Evolutionary conservation across 345 rosid species (phyloP).

Genomic region (Euphorbia lathyris): DNA sequence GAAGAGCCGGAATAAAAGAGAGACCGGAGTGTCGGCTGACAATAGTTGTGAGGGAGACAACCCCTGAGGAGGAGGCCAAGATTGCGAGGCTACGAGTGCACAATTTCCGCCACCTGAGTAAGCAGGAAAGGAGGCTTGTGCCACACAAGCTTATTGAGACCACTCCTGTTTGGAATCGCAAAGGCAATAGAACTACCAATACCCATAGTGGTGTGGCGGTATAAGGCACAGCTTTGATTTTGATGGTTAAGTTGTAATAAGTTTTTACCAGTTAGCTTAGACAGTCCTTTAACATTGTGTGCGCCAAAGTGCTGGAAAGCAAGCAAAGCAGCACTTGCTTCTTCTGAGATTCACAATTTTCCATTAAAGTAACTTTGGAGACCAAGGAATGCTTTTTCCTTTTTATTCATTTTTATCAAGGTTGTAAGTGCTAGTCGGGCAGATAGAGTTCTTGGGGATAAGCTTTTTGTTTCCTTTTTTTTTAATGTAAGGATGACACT

Average conservation of each 20-base stretch:
- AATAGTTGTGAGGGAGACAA: slow-evolving; percentile 75
- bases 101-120: slow-evolving; percentile 71
- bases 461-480: too few species aligned
- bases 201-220: background rate
- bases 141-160: slow-evolving; percentile 84
- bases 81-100: slow-evolving; percentile 73
- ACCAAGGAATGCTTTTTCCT: too few species aligned
- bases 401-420: too few species aligned
- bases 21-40: slow-evolving; percentile 78
- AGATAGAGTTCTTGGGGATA: too few species aligned
- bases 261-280: background rate
- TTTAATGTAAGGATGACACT: too few species aligned
- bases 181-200: slow-evolving; percentile 29
- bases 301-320: too few species aligned
- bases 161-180: slow-evolving; percentile 80
- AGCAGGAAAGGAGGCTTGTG: slow-evolving; percentile 63
- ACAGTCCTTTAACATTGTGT: too few species aligned
- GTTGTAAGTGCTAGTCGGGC: too few species aligned
- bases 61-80: slow-evolving; percentile 82
- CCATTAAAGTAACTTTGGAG: too few species aligned
- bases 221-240: background rate
- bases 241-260: background rate
- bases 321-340: too few species aligned
- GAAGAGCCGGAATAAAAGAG: slow-evolving; percentile 51
- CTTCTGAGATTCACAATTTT: too few species aligned